Conservation (phyloP, 2,329 filamentous ascomycete genomes). For the Penicillium sp. region DNA sequence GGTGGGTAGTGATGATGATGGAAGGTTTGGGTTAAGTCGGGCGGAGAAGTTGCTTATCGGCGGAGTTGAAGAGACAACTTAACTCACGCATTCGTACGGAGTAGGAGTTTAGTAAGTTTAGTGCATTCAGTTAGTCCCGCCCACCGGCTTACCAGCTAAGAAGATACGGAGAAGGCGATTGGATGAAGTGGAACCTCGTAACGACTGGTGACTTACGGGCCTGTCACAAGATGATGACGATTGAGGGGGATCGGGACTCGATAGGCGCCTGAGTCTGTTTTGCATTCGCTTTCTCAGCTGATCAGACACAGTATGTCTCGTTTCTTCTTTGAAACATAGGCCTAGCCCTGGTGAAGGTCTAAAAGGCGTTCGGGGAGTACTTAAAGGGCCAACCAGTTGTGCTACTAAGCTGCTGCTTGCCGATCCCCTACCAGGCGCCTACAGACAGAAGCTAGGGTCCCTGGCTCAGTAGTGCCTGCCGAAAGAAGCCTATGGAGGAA, state of each 20-base stretch:
- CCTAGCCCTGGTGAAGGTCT: not conserved
- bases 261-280: not conserved
- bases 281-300: slow-evolving; percentile 1
- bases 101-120: not conserved
- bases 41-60: slow-evolving; percentile 12
- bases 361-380: not conserved
- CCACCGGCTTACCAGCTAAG: not conserved
- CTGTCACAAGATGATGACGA: slow-evolving; percentile 8
- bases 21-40: not conserved
- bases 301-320: not conserved
- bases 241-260: not conserved
- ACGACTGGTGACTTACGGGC: no score
- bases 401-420: slow-evolving; percentile 1
- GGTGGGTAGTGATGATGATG: not conserved
- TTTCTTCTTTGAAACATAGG: not conserved
- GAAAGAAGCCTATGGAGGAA: not conserved
- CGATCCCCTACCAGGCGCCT: not conserved
- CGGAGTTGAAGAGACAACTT: not conserved
- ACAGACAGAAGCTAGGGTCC: not conserved
- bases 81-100: not conserved
- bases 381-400: not conserved
- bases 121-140: not conserved
- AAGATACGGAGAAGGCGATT: not conserved
- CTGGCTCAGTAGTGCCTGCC: not conserved
- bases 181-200: not conserved